These are phyloP conservation scores for Ilex aquifolium DNA, from an alignment of 257 asterid species.

Conservation along the genomic window DNA sequence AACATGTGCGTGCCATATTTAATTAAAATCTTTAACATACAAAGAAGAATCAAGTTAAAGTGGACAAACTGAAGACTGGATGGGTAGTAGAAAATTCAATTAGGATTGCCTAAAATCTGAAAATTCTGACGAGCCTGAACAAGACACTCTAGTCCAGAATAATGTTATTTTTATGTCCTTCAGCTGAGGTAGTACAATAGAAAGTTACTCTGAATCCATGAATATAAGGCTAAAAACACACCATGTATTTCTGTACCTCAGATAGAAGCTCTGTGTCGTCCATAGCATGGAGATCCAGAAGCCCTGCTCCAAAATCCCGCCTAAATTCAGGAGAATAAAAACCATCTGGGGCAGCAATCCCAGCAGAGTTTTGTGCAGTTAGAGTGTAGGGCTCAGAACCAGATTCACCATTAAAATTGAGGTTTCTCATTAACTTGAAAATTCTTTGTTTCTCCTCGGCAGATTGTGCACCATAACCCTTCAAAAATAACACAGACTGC, in stretches of 20 bases:
- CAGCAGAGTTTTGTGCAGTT: slow-evolving; percentile 65
- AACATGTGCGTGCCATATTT: no score
- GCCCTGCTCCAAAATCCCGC: slow-evolving; percentile 96
- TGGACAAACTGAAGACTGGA: no score
- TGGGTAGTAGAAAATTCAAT: no score
- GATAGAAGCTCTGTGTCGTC: slow-evolving; percentile 98
- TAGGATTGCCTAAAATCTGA: no score
- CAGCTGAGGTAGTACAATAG: no score
- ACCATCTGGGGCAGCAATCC: slow-evolving; percentile 56
- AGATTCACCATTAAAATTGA: slow-evolving; percentile 81
- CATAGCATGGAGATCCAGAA: slow-evolving; percentile 94
- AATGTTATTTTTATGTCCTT: no score
- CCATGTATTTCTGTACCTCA: slow-evolving; percentile 49
- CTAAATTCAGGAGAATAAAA: slow-evolving; percentile 79
- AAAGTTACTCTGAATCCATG: no score
- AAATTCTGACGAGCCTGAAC: no score
- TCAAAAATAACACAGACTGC: not conserved
- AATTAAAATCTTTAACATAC: no score
- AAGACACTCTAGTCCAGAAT: no score
- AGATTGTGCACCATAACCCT: slow-evolving; percentile 96
- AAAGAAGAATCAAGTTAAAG: no score
- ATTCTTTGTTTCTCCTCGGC: slow-evolving; percentile 97
- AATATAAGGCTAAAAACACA: no score
- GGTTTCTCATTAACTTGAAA: slow-evolving; percentile 88
- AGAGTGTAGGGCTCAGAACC: slow-evolving; percentile 77